Base-by-base conservation (phyloP, 2,329 filamentous ascomycete genomes). In the Elsinoe perseae region DNA sequence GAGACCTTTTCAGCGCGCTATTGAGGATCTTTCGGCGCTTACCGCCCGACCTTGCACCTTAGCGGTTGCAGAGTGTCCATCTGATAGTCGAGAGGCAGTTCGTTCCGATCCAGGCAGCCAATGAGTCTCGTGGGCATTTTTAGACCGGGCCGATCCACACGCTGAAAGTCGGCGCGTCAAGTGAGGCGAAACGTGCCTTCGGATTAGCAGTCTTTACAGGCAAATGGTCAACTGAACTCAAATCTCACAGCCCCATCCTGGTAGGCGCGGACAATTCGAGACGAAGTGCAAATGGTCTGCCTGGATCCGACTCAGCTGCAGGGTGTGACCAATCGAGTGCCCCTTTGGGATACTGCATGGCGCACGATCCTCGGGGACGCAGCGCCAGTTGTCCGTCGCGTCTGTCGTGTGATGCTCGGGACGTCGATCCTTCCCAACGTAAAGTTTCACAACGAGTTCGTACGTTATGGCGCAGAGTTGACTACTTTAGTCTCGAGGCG, bases 1-100 rank as follows among this genome's bases (percentile, higher is more conserved):
- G 23, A 20, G 21, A 23, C 18, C 40, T 23, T 20, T 23, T 14
- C 18, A 20, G 10, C 21, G 40, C 40, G 40, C 40, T 43, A 43
- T 43, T 43, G 40, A 23, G 40, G 40, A 43, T 43, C 40, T 43
- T 20, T 43, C 40, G 40, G 40, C 40, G 40, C 40, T 43, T 43
- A 43, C 40, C 40, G 40, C 16, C 21, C 18, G 9, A 18, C 32
- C 12, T 43, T 14, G 3, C 21, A 14, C n/a, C 40, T 44, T 25
- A 25, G 40, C 23, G 20, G 40, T 25, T 21, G 20, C 40, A 44
- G 20, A 42, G 21, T 44, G 40, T 23, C 23, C 40, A 44, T 25
- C 23, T 25, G 40, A 42, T 42, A 21, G 38, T 9, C 4, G 14
- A 20, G 10, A 38, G 40, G 40, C 40, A 44, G 40, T n/a, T 21